A percentile compares a stretch with the other conserved stretches of the same genome.
phyloP scores from a whole-genome alignment of 352 stramenopile species.

The Phytophthora europaea region DNA sequence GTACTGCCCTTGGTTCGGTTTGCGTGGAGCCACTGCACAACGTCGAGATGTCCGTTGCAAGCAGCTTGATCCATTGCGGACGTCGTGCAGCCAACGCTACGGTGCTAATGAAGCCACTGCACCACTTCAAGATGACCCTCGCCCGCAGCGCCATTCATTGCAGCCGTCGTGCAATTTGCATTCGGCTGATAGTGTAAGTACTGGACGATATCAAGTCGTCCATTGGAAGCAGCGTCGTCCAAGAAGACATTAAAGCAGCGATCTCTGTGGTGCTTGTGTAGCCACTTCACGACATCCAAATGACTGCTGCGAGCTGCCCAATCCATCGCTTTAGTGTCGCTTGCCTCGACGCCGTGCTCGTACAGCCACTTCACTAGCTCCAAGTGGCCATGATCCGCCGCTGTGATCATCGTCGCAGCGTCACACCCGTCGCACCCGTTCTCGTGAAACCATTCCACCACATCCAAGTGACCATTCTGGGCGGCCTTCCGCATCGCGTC shows the following conservation, averaged over 20 bases:
- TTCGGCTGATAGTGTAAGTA: too few relatives aligned
- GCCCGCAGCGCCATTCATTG: conserved; percentile 33
- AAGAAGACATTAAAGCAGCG: conserved; percentile 7
- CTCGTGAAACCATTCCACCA: conserved; percentile 34
- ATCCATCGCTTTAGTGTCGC: too few relatives aligned
- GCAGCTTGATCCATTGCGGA: conserved; percentile 31
- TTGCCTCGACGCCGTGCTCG: conserved; percentile 18
- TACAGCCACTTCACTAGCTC: conserved; percentile 33
- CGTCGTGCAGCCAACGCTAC: conserved; percentile 30
- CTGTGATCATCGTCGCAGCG: conserved; percentile 17
- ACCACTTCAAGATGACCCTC: conserved; percentile 26
- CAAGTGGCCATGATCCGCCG: conserved; percentile 25
- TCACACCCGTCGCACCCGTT: conserved; percentile 28
- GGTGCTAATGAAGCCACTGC: conserved; percentile 39
- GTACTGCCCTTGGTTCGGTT: conserved; percentile 26
- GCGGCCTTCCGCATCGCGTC: conserved; percentile 33
- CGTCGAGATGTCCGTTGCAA: conserved; percentile 18
- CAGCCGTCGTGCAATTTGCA: conserved; percentile 17
- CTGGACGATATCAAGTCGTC: conserved; percentile 19
- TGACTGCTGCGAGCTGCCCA: conserved; percentile 29
- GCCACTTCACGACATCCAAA: conserved; percentile 31
- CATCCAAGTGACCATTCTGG: conserved; percentile 28
- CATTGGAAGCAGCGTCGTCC: conserved; percentile 11
- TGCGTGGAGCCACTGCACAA: conserved; percentile 22
- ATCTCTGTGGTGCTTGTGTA: conserved; percentile 4